Conservation (phyloP, 495 filamentous ascomycete genomes). For the Penicillium pancosmium region DNA sequence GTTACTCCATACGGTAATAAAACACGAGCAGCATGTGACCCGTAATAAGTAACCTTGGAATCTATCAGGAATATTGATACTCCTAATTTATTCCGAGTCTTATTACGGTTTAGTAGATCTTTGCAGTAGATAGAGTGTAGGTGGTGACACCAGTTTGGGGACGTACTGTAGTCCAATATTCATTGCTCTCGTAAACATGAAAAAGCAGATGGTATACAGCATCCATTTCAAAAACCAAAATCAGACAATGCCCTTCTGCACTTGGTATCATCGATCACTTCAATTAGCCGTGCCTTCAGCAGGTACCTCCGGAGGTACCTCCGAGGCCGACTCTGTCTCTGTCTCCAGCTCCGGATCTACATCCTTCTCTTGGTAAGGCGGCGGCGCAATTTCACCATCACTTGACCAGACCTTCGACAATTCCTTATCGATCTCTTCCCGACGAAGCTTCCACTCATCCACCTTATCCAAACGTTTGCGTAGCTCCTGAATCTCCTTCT, state of each 20-base stretch:
- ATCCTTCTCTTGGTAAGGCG: slow-evolving; percentile 37
- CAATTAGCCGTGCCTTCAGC: slow-evolving; percentile 1
- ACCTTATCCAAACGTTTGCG: slow-evolving; percentile 78
- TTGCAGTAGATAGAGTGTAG: no score
- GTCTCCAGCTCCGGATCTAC: background rate
- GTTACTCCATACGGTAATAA: no score
- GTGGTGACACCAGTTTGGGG: no score
- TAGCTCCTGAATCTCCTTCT: slow-evolving; percentile 84
- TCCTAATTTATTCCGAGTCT: no score
- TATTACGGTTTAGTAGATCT: no score
- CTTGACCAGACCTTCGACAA: slow-evolving; percentile 62
- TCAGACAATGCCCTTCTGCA: background rate
- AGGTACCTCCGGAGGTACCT: background rate
- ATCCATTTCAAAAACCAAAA: background rate
- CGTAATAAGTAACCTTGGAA: no score
- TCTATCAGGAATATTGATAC: no score
- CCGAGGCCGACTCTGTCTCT: background rate
- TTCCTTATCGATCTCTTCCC: slow-evolving; percentile 74
- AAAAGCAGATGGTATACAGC: slow-evolving; percentile 2
- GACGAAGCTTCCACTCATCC: slow-evolving; percentile 77
- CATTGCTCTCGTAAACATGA: background rate
- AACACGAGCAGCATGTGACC: no score
- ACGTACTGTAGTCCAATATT: background rate
- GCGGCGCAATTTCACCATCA: slow-evolving; percentile 44
- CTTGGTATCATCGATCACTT: background rate